Percentiles rank a stretch among this genome's conserved stretches.
phyloP scores from a whole-genome alignment of 2,329 filamentous ascomycete species.

The Trichoderma guizhouense region DNA sequence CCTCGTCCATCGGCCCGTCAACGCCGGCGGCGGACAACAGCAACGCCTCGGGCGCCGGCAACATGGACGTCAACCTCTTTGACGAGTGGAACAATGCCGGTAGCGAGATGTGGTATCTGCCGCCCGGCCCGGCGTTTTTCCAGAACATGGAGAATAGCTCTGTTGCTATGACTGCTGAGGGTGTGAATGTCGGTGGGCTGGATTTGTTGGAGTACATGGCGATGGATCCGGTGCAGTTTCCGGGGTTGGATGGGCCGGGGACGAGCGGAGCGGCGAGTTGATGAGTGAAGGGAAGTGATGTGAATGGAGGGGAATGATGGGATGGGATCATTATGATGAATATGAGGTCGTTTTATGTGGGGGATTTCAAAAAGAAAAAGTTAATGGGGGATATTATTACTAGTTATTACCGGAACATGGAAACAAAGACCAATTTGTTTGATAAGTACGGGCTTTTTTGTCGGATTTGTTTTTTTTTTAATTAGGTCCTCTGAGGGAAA shows the following conservation, averaged over 20 bases:
- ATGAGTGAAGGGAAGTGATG: not conserved
- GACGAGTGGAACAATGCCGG: conserved; percentile 55
- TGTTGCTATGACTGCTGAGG: conserved; percentile 65
- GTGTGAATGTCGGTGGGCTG: conserved; percentile 63
- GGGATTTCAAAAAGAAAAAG: not conserved
- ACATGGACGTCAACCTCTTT: conserved; percentile 43
- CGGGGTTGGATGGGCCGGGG: conserved; percentile 29
- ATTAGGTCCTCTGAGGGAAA: not conserved
- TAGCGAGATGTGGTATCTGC: conserved; percentile 66
- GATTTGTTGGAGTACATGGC: conserved; percentile 67
- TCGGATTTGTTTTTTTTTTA: not conserved
- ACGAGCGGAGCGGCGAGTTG: conserved; percentile 18
- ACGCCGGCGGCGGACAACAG: conserved; percentile 44
- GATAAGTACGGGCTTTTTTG: not conserved
- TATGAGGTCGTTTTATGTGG: not conserved
- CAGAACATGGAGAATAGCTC: conserved; percentile 60
- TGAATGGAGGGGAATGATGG: not conserved
- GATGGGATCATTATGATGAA: not conserved
- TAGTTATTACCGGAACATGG: not conserved
- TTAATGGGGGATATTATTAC: not conserved
- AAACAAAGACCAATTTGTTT: not conserved
- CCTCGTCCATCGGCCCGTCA: conserved; percentile 47
- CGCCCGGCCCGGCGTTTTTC: conserved; percentile 61
- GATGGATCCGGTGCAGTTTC: conserved; percentile 50
- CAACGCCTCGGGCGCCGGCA: conserved; percentile 28